These are phyloP conservation scores for Geotrichum carabidarum DNA, from an alignment of 1,139 yeast genomes.

Conservation along the genomic window DNA sequence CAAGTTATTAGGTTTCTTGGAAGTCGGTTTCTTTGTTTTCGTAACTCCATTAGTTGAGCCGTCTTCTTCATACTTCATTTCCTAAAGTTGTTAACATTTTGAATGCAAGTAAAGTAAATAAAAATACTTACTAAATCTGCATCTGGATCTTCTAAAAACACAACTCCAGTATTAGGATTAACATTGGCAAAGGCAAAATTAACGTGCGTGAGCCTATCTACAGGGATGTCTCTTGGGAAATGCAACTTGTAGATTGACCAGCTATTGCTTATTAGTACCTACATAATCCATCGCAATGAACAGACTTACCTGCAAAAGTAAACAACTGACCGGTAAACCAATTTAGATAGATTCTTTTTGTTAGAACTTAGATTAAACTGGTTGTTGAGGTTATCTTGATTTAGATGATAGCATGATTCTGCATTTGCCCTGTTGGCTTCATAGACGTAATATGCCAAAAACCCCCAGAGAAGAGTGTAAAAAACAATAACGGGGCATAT, in stretches of 20 bases:
- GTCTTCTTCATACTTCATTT: conserved; percentile 22
- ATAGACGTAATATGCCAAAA: too few species aligned
- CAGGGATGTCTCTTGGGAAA: conserved; percentile 60
- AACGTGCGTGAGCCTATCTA: conserved; percentile 54
- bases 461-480: too few species aligned
- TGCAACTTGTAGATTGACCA: conserved; percentile 79
- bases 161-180: conserved; percentile 49
- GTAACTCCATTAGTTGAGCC: too few species aligned
- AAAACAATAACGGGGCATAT: too few species aligned
- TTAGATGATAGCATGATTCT: too few species aligned
- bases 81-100: conserved; percentile 24
- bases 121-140: conserved; percentile 44
- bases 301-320: conserved; percentile 27
- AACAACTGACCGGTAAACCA: conserved; percentile 25
- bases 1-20: too few species aligned
- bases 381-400: too few species aligned
- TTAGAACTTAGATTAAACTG: too few species aligned
- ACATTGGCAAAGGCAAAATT: conserved; percentile 73
- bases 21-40: too few species aligned
- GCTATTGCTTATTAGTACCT: conserved; percentile 30
- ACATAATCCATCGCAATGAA: neutral
- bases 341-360: too few species aligned
- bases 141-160: conserved; percentile 59
- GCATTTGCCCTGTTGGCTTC: too few species aligned
- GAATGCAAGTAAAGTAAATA: neutral